phyloP scores from a whole-genome alignment of 305 asterid genomes.

The Ilex paraguariensis region DNA sequence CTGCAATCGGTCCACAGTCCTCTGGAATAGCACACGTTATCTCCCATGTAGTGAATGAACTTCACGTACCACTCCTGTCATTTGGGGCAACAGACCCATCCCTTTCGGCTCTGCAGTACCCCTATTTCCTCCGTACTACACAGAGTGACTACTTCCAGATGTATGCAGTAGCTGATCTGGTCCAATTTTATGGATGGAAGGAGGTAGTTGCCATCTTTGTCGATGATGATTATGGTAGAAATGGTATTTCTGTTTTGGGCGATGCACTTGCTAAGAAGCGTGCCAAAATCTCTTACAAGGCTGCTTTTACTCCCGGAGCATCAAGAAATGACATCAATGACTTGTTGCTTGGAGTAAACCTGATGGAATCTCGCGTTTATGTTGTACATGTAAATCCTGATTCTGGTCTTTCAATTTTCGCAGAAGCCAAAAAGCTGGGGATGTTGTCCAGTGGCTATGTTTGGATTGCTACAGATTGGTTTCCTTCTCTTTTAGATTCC shows the following conservation, averaged over 20 bases:
- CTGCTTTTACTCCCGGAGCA: background rate
- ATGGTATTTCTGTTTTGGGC: background rate
- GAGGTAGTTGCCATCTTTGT: constrained; percentile 5
- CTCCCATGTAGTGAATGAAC: background rate
- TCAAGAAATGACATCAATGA: background rate
- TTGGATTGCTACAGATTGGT: constrained; percentile 44
- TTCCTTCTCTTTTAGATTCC: constrained; percentile 44
- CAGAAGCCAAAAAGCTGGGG: background rate
- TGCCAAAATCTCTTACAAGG: constrained; percentile 4
- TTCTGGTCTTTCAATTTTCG: background rate
- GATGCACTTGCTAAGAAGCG: constrained; percentile 3
- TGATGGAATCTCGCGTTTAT: constrained; percentile 4
- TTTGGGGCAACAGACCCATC: constrained; percentile 6
- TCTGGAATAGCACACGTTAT: constrained; percentile 4
- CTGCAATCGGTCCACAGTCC: constrained; percentile 5
- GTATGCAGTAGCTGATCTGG: background rate
- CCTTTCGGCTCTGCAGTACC: constrained; percentile 6
- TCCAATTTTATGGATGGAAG: background rate
- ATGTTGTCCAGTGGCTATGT: constrained; percentile 3
- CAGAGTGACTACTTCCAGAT: constrained; percentile 4
- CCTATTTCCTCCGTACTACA: constrained; percentile 6
- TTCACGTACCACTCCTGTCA: constrained; percentile 1
- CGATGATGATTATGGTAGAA: constrained; percentile 6
- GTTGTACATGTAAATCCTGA: constrained; percentile 6
- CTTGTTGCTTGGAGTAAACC: background rate